Conservation (phyloP, 1,139 yeast species). For the Taphrina betulina region DNA sequence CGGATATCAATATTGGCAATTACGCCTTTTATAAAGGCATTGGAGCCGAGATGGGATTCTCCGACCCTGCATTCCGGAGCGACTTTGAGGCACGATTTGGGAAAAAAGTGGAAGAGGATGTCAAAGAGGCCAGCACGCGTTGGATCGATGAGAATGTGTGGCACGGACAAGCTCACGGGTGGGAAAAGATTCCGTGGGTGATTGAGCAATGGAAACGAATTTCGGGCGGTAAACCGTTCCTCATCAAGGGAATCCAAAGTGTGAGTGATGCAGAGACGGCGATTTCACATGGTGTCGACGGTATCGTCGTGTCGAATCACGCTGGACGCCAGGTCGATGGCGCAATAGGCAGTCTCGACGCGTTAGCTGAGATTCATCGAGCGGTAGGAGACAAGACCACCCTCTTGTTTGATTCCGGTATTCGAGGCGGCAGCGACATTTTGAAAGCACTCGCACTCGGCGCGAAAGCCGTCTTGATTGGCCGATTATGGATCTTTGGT, state of each 20-base stretch:
- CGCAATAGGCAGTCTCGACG: constrained; percentile 65
- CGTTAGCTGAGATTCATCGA: constrained; percentile 58
- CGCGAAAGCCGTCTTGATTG: constrained; percentile 72
- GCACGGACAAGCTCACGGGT: constrained; percentile 15
- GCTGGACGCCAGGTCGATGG: constrained; percentile 81
- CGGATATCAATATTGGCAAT: constrained; percentile 40
- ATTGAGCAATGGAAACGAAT: constrained; percentile 33
- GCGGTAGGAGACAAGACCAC: constrained; percentile 55
- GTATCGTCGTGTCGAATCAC: constrained; percentile 70
- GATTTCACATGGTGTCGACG: constrained; percentile 61
- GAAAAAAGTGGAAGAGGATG: neutral
- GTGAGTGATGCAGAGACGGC: constrained; percentile 66
- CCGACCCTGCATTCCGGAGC: constrained; percentile 39
- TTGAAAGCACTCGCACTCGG: constrained; percentile 71
- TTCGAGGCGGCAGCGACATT: constrained; percentile 69
- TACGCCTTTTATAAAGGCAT: constrained; percentile 40
- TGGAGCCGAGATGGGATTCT: constrained; percentile 40
- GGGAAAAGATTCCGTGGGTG: constrained; percentile 35
- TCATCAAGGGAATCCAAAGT: constrained; percentile 69
- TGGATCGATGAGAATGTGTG: constrained; percentile 8
- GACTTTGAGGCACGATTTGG: constrained; percentile 14
- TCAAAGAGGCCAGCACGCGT: neutral
- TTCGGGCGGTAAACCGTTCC: constrained; percentile 46
- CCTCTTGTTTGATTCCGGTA: constrained; percentile 70
- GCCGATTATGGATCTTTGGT: constrained; percentile 71